Conservation (phyloP, 2,329 filamentous ascomycete species). For the Fusarium sp. region DNA sequence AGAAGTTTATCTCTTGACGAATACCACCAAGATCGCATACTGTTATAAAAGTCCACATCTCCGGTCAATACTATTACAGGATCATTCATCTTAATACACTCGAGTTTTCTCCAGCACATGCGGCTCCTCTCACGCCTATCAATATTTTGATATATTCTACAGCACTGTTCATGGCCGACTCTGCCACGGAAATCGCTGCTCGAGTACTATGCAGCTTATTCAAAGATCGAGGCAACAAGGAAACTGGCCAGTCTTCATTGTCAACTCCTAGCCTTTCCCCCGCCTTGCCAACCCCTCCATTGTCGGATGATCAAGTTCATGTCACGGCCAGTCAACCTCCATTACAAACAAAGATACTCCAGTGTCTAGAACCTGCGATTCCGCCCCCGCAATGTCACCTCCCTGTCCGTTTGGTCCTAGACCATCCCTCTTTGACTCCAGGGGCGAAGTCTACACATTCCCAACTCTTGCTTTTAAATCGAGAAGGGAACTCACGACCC, state of each 20-base stretch:
- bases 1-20: neutral
- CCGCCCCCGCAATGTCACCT: neutral
- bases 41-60: neutral
- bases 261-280: neutral
- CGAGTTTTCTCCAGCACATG: neutral
- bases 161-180: neutral
- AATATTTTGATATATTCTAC: neutral
- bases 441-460: neutral
- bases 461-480: neutral
- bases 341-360: neutral
- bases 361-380: neutral
- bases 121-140: neutral
- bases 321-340: neutral
- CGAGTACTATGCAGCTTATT: neutral
- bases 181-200: neutral
- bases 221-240: neutral
- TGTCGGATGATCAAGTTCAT: neutral
- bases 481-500: neutral
- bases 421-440: neutral
- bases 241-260: neutral
- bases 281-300: neutral
- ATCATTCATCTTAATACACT: neutral
- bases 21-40: neutral
- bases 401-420: neutral
- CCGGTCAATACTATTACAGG: neutral